phyloP scores from a whole-genome alignment of 805 yeast species.

The Ogataea chonburiensis region DNA sequence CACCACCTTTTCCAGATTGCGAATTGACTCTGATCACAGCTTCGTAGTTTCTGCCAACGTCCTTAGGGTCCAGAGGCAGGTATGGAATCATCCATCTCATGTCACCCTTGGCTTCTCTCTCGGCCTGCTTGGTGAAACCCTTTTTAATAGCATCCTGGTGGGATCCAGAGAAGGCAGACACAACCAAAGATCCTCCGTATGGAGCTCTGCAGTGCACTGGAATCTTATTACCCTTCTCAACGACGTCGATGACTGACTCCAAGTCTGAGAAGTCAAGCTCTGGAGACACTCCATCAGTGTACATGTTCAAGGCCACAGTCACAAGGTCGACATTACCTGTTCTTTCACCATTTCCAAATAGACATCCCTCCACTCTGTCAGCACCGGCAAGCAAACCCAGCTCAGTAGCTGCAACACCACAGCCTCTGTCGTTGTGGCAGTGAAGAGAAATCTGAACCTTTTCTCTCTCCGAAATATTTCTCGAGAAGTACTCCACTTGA shows the following conservation, averaged over 20 bases:
- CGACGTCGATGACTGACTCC: constrained; percentile 62
- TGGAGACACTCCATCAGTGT: constrained; percentile 75
- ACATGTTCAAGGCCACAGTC: constrained; percentile 73
- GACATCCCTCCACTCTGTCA: constrained; percentile 81
- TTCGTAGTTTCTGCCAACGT: constrained; percentile 77
- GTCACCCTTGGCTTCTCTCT: constrained; percentile 48
- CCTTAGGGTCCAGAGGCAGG: constrained; percentile 78
- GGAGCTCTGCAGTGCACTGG: constrained; percentile 76
- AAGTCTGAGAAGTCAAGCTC: constrained; percentile 69
- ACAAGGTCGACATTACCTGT: constrained; percentile 81
- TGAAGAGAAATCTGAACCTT: constrained; percentile 69
- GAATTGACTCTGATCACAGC: constrained; percentile 83
- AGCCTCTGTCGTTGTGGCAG: constrained; percentile 79
- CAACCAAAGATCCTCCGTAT: constrained; percentile 76
- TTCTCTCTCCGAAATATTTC: constrained; percentile 67
- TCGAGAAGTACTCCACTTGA: constrained; percentile 73
- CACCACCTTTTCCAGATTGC: constrained; percentile 88
- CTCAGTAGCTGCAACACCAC: constrained; percentile 82
- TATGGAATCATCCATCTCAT: constrained; percentile 69
- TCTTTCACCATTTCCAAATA: constrained; percentile 82
- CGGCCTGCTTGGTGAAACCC: constrained; percentile 46
- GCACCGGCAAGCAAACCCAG: constrained; percentile 80
- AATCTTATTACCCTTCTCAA: constrained; percentile 75
- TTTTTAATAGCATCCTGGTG: constrained; percentile 40
- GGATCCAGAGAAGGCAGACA: constrained; percentile 71